Base-by-base conservation (phyloP, 441 rosid genomes). In the Erysimum cheiri region DNA sequence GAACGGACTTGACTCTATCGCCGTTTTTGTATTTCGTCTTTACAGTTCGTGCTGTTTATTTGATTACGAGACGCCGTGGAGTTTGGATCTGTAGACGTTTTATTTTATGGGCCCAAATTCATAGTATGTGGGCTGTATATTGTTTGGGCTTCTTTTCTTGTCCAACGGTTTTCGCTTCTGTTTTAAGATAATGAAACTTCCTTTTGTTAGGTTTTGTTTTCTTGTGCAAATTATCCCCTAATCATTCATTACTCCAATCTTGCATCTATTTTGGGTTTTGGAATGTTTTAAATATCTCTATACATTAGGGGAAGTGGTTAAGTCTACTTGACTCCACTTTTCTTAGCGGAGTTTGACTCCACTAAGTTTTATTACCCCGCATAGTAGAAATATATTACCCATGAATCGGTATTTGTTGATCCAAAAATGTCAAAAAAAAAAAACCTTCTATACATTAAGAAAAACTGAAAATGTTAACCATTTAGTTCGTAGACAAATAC, bases 41-140 rank as follows among this genome's bases (percentile, higher is more conserved):
- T 28, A 64, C 52, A 76, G 8, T 12, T 59, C 63, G 70, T 74
- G 78, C 53, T 44, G 78, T 69, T 75, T 69, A 13, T 22, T 22
- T 54, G 28, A 2, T 5, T 0, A 47, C 1, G 37, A 69, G 19
- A 61, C 60, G 73, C 22, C 70, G 17, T 39, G 59, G 28, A 56
- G 73, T 74, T 46, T 60, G 13, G 0, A 50, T 12, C 2, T 43
- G 6, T 35, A 12, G 57, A 8, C 8, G 12, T 35, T 47, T 28
- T 28, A 11, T 39, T 1, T 14, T 55, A 8, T 29, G 50, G 76
- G 69, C 13, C 57, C 11, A 28, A 12, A 19, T 32, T 31, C 50
- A 32, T 14, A 14, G 19, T 15, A 19, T 8, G 52, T 64, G 46
- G 76, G 17, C 33, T 40, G 41, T 9, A n/a, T 17, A 35, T 5